A percentile compares a stretch with the other conserved stretches of the same genome.
These are phyloP conservation scores for Vaccinium vitisidaea DNA, from an alignment of 148 eudicot genomes.

Conservation along the genomic window DNA sequence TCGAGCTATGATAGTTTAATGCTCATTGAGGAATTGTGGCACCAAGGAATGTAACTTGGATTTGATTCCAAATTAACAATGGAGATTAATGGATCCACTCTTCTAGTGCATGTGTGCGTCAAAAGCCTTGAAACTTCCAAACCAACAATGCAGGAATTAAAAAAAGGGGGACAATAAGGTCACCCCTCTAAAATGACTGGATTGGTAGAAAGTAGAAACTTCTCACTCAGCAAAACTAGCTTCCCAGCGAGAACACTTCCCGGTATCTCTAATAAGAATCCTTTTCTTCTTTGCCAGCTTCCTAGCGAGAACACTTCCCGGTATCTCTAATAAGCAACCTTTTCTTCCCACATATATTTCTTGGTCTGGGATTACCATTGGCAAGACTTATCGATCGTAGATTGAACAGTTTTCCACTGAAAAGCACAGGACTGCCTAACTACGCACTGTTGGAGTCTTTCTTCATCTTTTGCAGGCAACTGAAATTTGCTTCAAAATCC, in stretches of 20 bases:
- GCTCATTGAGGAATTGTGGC: not conserved
- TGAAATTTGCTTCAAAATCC: no score
- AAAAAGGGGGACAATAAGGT: not conserved
- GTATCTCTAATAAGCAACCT: not conserved
- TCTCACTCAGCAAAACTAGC: not conserved
- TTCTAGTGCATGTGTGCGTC: not conserved
- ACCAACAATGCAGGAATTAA: not conserved
- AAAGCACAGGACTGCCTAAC: no score
- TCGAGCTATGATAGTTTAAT: not conserved
- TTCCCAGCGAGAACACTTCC: not conserved
- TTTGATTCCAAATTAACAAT: not conserved
- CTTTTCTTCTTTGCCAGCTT: not conserved
- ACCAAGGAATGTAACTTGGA: not conserved
- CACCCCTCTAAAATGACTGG: not conserved
- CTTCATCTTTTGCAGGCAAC: no score
- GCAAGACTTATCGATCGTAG: not conserved
- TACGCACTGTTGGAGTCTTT: no score
- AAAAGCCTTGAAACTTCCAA: not conserved
- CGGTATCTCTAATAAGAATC: not conserved
- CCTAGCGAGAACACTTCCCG: not conserved
- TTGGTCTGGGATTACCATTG: not conserved
- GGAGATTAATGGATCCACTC: not conserved
- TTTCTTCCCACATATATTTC: not conserved
- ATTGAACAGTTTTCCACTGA: not conserved
- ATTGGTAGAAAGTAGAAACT: not conserved